Evolutionary conservation across 2,329 filamentous ascomycete species (phyloP).

Genomic region (Sporothrix schenckii): DNA sequence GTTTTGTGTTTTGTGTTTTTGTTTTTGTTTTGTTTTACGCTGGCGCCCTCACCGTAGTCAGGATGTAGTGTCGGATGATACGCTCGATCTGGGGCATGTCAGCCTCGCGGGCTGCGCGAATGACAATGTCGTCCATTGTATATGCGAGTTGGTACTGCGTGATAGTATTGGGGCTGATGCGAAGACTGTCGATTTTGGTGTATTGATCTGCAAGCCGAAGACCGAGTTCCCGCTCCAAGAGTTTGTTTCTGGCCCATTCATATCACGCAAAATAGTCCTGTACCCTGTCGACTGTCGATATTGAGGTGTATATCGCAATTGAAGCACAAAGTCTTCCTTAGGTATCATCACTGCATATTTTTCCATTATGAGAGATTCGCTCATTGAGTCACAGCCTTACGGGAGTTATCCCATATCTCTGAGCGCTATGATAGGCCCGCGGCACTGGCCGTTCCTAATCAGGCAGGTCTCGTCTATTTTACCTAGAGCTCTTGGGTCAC

Average conservation of each 20-base stretch:
- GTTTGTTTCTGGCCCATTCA: not conserved
- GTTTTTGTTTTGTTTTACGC: too few relatives aligned
- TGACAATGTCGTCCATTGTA: constrained; percentile 5
- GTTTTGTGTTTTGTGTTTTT: not conserved
- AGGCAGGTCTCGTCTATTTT: not conserved
- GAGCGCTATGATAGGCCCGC: constrained; percentile 1
- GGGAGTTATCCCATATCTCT: not conserved
- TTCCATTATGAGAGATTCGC: not conserved
- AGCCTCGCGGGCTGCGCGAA: constrained; percentile 27
- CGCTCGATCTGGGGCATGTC: constrained; percentile 27
- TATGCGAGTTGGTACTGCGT: too few relatives aligned
- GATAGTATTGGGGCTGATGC: not conserved
- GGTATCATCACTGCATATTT: too few relatives aligned
- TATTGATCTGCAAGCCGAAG: not conserved
- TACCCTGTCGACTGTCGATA: too few relatives aligned
- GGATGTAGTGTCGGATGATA: constrained; percentile 28
- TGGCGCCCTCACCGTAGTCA: constrained; percentile 5
- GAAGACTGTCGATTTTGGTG: not conserved
- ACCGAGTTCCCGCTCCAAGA: not conserved
- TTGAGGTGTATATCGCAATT: too few relatives aligned
- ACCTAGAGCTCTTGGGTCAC: not conserved
- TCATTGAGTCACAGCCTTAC: constrained; percentile 2
- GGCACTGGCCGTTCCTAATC: constrained; percentile 14
- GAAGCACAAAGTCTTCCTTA: too few relatives aligned
- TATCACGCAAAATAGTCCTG: not conserved